Base-by-base conservation (phyloP, 2,329 filamentous ascomycete genomes). In the Calonectria honghensis region DNA sequence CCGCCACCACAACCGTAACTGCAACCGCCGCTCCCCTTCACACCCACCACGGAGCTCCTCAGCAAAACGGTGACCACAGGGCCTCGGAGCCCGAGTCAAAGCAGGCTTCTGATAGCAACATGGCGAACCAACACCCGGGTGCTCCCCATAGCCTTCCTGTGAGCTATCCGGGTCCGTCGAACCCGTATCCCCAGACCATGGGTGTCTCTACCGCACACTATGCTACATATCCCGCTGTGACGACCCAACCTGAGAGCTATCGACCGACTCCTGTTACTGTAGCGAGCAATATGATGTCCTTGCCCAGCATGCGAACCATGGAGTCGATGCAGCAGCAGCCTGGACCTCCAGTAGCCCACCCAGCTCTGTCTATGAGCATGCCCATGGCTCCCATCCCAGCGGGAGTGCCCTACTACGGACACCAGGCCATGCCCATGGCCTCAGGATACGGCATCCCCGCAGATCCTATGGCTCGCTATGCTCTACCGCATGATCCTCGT, bases 401-500 rank as follows among this genome's bases (percentile, higher is more conserved):
- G 24, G 77, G 84, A 39, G 82, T 89, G 82, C 79, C 84, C 27
- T 90, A 87, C 80, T 90, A 90, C 75, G 77, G 81, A 75, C 86
- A 79, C 78, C 87, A 76, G 75, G 82, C 76, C 77, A 85, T 84
- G 85, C 72, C 81, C 16, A 73, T 84, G 75, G 78, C 80, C 13
- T 78, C 82, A 24, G 82, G 79, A 50, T 85, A 90, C 74, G 85
- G 85, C n/a, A 81, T 90, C 69, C 84, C 86, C 32, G 82, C 86
- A 14, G 87, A 89, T 35, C 82, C 85, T 74, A 80, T 86, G 78
- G 83, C 85, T 75, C 85, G 89, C 72, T 90, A 89, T 78, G 83
- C 87, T 41, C 79, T 90, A 48, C 85, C 88, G 39, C 86, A 87
- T 66, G 89, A 90, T 70, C 87, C 88, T 41, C 86, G 88, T 61